Percentiles rank a stretch among this genome's conserved stretches.
phyloP scores from a whole-genome alignment of 108 stramenopile genomes.

The Cyclostephanos invisitatus region DNA sequence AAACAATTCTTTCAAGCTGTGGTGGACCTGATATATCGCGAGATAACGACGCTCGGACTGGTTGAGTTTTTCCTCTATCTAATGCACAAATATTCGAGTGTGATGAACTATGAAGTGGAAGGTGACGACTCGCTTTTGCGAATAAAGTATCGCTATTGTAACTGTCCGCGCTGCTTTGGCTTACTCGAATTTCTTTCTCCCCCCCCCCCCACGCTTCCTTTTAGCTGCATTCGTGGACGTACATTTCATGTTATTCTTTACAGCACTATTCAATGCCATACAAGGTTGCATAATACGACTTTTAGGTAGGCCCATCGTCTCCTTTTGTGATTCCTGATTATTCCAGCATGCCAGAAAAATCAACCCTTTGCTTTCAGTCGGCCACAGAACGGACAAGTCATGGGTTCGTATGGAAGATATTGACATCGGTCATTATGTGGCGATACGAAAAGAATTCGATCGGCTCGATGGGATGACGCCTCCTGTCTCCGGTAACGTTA shows the following conservation, averaged over 20 bases:
- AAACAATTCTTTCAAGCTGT: slow-evolving; percentile 73
- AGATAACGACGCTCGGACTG: slow-evolving; percentile 20
- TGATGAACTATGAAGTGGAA: slow-evolving; percentile 60
- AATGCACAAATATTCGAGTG: slow-evolving; percentile 56
- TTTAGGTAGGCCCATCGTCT: not conserved
- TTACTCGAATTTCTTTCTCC: not conserved
- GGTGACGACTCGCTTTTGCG: not conserved
- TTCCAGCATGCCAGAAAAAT: too few relatives aligned
- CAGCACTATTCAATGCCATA: slow-evolving; percentile 86
- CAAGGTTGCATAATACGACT: slow-evolving; percentile 65
- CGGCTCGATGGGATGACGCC: slow-evolving; percentile 35
- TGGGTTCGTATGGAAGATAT: slow-evolving; percentile 85
- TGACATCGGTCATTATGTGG: slow-evolving; percentile 88
- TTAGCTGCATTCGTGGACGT: slow-evolving; percentile 80
- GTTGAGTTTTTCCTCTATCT: slow-evolving; percentile 70
- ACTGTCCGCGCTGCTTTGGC: not conserved
- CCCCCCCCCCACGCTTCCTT: not conserved
- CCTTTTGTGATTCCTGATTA: too few relatives aligned
- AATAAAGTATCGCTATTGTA: not conserved
- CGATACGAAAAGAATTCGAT: slow-evolving; percentile 87
- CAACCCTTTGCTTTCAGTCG: slow-evolving; percentile 7
- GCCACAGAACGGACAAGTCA: slow-evolving; percentile 53
- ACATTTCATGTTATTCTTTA: slow-evolving; percentile 88
- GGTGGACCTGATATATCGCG: slow-evolving; percentile 73
- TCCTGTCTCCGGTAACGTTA: not conserved